Evolutionary conservation across 768 basidiomycete species (phyloP).

Genomic region (Dendrothele bispora): DNA sequence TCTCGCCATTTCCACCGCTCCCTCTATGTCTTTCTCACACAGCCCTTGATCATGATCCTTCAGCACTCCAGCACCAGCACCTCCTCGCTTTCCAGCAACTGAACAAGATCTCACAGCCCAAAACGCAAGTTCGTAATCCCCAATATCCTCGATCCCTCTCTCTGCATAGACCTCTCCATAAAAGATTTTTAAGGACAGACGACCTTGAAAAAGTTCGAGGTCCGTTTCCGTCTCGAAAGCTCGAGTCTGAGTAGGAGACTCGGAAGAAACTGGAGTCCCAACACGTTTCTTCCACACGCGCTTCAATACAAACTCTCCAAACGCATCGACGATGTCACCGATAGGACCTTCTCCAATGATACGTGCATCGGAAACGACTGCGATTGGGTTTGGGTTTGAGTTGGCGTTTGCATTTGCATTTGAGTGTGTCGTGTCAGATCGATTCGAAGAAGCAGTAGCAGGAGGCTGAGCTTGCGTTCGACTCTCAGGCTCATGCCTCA

Average conservation of each 20-base stretch:
- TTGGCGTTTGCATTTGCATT: no score
- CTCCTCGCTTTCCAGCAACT: no score
- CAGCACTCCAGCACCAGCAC: no score
- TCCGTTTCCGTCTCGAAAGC: background rate
- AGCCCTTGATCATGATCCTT: no score
- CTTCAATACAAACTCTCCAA: background rate
- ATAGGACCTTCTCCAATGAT: conserved; percentile 2
- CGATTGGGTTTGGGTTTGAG: background rate
- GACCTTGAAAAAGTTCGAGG: conserved; percentile 2
- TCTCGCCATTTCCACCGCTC: no score
- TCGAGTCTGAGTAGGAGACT: no score
- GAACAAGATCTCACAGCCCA: conserved; percentile 6
- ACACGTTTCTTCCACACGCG: background rate
- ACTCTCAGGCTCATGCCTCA: no score
- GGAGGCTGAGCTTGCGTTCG: no score
- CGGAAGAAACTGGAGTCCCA: background rate
- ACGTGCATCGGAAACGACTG: background rate
- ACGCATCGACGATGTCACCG: conserved; percentile 1
- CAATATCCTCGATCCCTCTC: background rate
- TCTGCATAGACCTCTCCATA: conserved; percentile 2
- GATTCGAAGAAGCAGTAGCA: background rate
- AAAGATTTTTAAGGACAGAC: background rate
- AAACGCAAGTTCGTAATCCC: background rate
- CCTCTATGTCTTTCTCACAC: no score
- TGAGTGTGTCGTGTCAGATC: no score